A percentile compares a stretch with the other conserved stretches of the same genome.
These are phyloP conservation scores for Dioszegia hungarica DNA, from an alignment of 768 basidiomycete species.

Conservation along the genomic window DNA sequence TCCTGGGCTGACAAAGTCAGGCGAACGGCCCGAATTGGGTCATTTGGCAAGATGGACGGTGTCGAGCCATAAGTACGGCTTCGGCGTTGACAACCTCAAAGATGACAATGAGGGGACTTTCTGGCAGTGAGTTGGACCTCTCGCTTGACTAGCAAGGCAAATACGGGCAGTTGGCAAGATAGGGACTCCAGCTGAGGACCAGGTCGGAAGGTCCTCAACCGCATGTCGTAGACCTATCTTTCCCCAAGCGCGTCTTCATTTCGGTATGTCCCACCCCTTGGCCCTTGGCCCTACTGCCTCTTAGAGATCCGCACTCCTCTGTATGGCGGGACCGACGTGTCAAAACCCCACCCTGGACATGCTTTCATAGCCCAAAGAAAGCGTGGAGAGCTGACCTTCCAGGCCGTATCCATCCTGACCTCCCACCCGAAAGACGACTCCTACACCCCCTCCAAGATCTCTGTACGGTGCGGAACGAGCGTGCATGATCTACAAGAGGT, in stretches of 20 bases:
- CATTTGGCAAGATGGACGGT: constrained; percentile 90
- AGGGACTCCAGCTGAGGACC: no score
- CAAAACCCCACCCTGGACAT: no score
- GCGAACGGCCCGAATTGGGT: constrained; percentile 56
- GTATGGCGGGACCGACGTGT: no score
- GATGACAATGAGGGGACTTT: constrained; percentile 88
- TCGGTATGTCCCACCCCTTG: constrained; percentile 67
- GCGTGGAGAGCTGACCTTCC: no score
- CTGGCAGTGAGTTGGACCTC: constrained; percentile 75
- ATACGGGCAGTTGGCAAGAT: no score
- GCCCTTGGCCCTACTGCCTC: no score
- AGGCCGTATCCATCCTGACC: constrained; percentile 40
- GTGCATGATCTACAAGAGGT: constrained; percentile 89
- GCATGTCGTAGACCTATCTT: constrained; percentile 90
- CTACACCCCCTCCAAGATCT: constrained; percentile 88
- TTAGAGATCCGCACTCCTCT: no score
- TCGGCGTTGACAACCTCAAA: constrained; percentile 83
- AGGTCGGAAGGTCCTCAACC: constrained; percentile 87
- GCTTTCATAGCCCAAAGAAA: no score
- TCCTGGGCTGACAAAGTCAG: neutral
- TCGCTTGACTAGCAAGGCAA: no score
- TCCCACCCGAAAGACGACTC: constrained; percentile 72
- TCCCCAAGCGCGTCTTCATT: constrained; percentile 80
- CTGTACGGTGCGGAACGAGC: constrained; percentile 86
- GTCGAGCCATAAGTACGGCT: constrained; percentile 93